Evolutionary conservation across 169 alveolate species (phyloP), one percentile per base, ranked within the genome.

Genomic region (Plasmodium blacklocki): DNA sequence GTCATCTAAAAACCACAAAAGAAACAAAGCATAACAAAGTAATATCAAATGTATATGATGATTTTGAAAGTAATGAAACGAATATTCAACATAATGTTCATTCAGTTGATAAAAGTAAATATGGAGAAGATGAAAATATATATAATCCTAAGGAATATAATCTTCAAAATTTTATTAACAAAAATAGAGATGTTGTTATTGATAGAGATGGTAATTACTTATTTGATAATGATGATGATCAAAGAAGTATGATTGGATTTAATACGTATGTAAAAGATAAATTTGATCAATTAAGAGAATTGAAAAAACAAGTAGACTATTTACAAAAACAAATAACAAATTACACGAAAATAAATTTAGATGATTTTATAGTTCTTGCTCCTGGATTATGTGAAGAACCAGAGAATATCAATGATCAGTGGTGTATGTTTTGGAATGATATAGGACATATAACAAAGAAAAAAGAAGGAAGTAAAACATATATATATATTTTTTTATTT

Each of bases 401-500:
- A 3, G 88, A 86, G 71, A 86, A 86, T 86, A 86, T 86, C 49
- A 70, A 86, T 59, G 92, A 86, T 21, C 92, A 86, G 4, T 86
- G 92, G 92, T 86, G 92, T 54, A 59, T 86, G 92, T 86, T 86
- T 52, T 86, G 92, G 92, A 86, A 86, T 62, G 92, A 86, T 86
- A 73, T 86, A 18, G 92, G 92, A 19, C 92, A 86, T 73, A 86
- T 86, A 64, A 86, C 92, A 39, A 86, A 86, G 67, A 72, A 71
- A 72, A 86, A 72, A 47, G 92, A 86, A 19, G 92, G 92, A 19
- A 86, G 62, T 64, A 86, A 86, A 49, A 86, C 92, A 47, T 86
- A 86, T 74, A 86, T 86, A n/a, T 86, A 86, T 29, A 56, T 86
- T 21, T 86, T 71, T 26, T 66, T 86, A 64, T 86, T 86, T 74